Percentiles rank a stretch among this genome's conserved stretches.
Conservation (phyloP, 108 stramenopile genomes). For the Fistulifera solaris region DNA sequence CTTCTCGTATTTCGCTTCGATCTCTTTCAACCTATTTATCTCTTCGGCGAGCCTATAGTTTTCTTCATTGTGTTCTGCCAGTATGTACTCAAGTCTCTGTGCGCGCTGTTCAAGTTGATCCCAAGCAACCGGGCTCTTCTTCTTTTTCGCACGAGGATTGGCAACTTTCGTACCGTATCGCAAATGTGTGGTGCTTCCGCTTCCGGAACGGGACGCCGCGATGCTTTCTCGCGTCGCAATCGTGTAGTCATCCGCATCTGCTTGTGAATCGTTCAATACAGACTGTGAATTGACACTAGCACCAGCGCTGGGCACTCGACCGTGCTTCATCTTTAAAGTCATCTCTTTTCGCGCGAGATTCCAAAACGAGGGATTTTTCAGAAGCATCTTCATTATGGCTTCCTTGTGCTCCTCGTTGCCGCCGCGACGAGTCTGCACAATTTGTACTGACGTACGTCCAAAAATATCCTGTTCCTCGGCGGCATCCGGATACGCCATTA, state of each 20-base stretch:
- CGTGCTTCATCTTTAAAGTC: too few relatives aligned
- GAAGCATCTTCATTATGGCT: not conserved
- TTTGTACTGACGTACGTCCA: constrained; percentile 1
- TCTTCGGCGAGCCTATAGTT: not conserved
- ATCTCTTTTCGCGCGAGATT: not conserved
- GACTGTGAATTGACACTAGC: too few relatives aligned
- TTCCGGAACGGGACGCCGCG: not conserved
- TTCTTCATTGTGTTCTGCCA: not conserved
- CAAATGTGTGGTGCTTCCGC: too few relatives aligned
- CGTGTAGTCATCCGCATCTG: not conserved
- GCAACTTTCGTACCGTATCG: too few relatives aligned
- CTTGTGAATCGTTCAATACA: not conserved
- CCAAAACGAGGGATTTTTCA: not conserved
- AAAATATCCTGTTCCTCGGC: constrained; percentile 1
- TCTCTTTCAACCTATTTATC: too few relatives aligned
- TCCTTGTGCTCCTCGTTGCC: not conserved
- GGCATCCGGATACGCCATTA: constrained; percentile 8
- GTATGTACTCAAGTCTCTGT: not conserved
- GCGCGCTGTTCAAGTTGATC: not conserved
- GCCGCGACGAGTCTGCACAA: not conserved
- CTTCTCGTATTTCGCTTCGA: too few relatives aligned
- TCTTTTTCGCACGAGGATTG: too few relatives aligned
- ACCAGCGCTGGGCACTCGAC: too few relatives aligned
- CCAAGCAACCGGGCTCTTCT: not conserved
- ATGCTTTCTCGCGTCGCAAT: not conserved